These are phyloP conservation scores for Boletus tylopilopsis DNA, from an alignment of 768 basidiomycete genomes.

Conservation along the genomic window DNA sequence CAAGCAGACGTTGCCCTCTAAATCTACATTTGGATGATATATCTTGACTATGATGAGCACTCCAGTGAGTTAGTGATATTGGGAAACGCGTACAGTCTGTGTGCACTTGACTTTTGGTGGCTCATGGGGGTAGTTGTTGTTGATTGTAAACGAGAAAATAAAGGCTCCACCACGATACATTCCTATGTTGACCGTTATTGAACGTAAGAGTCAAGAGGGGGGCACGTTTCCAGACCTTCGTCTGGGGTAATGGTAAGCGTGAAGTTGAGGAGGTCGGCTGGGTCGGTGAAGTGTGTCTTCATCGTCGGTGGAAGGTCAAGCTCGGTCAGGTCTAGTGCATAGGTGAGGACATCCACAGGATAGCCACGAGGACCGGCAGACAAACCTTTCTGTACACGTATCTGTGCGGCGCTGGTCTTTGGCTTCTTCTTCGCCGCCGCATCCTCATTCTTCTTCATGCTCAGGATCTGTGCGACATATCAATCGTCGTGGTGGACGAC, in stretches of 20 bases:
- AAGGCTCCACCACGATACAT: constrained; percentile 98
- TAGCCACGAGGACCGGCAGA: not conserved
- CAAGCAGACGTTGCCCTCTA: constrained; percentile 97
- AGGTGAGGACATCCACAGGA: constrained; percentile 1
- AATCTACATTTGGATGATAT: constrained; percentile 98
- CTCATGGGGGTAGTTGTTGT: constrained; percentile 97
- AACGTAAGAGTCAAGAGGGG: constrained; percentile 1
- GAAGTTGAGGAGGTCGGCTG: constrained; percentile 94
- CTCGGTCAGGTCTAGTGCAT: constrained; percentile 81
- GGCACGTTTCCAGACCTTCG: constrained; percentile 60
- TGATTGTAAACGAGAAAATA: constrained; percentile 92
- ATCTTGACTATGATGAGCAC: constrained; percentile 52
- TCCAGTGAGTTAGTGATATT: not conserved
- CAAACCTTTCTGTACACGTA: constrained; percentile 98
- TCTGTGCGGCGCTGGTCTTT: constrained; percentile 96
- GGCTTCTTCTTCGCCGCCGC: constrained; percentile 97
- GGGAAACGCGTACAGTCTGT: constrained; percentile 63
- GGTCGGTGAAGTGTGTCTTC: constrained; percentile 92
- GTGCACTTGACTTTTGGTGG: constrained; percentile 99
- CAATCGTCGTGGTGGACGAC: constrained; percentile 1
- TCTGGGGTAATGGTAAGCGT: constrained; percentile 93
- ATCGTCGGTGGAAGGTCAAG: constrained; percentile 94
- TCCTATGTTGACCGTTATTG: constrained; percentile 44
- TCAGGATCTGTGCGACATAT: constrained; percentile 75
- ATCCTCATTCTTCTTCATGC: constrained; percentile 99